phyloP scores from a whole-genome alignment of 208 protist genomes.

The Trypanosoma caninum region DNA sequence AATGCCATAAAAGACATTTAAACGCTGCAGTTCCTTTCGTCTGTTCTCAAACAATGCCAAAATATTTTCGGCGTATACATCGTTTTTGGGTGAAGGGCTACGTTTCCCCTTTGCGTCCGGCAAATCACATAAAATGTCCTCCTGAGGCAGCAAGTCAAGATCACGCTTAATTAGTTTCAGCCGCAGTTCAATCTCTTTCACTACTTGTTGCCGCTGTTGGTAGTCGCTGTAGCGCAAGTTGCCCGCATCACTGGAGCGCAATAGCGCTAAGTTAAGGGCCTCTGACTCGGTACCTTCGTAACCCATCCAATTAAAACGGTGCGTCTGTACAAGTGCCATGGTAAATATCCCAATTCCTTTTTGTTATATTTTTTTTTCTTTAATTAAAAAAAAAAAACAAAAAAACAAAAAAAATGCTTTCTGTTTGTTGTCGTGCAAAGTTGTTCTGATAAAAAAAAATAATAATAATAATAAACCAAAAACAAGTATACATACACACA shows the following conservation, averaged over 20 bases:
- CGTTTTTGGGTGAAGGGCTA: slow-evolving; percentile 59
- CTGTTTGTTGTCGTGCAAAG: background rate
- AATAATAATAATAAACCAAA: too few relatives aligned
- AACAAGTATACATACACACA: background rate
- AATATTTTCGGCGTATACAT: slow-evolving; percentile 18
- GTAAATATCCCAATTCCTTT: background rate
- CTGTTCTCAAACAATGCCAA: slow-evolving; percentile 7
- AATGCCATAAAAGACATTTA: background rate
- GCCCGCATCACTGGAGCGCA: slow-evolving; percentile 28
- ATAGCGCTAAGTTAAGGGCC: slow-evolving; percentile 36
- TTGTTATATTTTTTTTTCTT: background rate
- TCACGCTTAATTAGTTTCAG: slow-evolving; percentile 76
- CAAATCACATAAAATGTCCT: slow-evolving; percentile 31
- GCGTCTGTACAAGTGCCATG: slow-evolving; percentile 47
- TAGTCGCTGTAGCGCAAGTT: slow-evolving; percentile 55
- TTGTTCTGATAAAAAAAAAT: background rate
- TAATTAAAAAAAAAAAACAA: background rate
- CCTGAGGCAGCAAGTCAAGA: slow-evolving; percentile 67
- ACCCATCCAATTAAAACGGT: slow-evolving; percentile 88
- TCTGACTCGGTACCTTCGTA: slow-evolving; percentile 72
- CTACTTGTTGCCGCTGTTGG: slow-evolving; percentile 50
- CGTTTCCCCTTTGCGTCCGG: background rate
- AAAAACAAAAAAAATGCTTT: background rate
- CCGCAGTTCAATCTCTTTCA: slow-evolving; percentile 52
- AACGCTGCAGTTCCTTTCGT: slow-evolving; percentile 8